phyloP scores from a whole-genome alignment of 2,329 filamentous ascomycete species.

The Fusarium hostae region DNA sequence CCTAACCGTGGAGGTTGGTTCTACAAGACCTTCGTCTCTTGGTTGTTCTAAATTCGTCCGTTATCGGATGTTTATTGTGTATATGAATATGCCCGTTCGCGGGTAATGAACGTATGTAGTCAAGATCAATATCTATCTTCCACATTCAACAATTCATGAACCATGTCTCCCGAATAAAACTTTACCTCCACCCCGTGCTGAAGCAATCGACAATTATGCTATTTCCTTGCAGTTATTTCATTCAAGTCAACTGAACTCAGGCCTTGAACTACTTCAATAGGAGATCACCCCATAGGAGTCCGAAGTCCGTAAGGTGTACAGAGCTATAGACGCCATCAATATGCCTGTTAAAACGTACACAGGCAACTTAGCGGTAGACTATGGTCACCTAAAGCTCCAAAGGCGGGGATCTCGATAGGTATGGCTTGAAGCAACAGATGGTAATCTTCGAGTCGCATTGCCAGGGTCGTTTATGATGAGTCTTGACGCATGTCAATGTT shows the following conservation, averaged over 20 bases:
- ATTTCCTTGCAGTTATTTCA: neutral
- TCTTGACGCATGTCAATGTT: neutral
- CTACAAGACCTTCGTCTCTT: slow-evolving; percentile 53
- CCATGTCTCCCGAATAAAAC: neutral
- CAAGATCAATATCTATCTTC: slow-evolving; percentile 18
- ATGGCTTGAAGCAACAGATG: neutral
- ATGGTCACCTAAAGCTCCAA: too few relatives aligned
- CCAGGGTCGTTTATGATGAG: neutral
- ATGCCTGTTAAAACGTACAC: too few relatives aligned
- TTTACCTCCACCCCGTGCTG: accelerated
- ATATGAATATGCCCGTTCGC: slow-evolving; percentile 5
- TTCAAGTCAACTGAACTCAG: too few relatives aligned
- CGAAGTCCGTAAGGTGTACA: neutral
- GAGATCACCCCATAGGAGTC: accelerated
- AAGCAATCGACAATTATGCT: neutral
- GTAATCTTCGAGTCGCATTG: neutral
- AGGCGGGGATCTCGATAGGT: too few relatives aligned
- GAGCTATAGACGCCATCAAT: too few relatives aligned
- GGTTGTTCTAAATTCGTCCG: slow-evolving; percentile 49
- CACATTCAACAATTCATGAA: neutral
- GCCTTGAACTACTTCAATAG: neutral
- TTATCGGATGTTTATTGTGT: neutral
- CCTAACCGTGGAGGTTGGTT: slow-evolving; percentile 47
- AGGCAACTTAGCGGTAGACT: too few relatives aligned
- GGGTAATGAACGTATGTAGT: slow-evolving; percentile 27